Evolutionary conservation across 768 basidiomycete species (phyloP), one percentile per base, ranked within the genome.

Genomic region (Crassisporium funariophilum): DNA sequence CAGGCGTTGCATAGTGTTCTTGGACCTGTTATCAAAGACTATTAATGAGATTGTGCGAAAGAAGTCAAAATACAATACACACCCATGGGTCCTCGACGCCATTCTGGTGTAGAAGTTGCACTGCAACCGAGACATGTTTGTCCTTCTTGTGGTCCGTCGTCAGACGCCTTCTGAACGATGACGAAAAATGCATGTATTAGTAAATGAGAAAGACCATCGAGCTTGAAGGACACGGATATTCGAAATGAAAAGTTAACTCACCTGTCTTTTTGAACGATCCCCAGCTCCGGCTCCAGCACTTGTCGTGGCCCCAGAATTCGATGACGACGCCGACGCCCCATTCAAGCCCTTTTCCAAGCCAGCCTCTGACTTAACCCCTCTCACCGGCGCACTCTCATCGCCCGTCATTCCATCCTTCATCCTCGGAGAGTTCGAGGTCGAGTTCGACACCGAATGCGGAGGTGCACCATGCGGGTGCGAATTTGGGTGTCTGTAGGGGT

Each of bases 71-170:
- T 37, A 23, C 19, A 42, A 11, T n/a, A 39, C 25, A 67, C 73
- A 90, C 88, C 89, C 71, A 91, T 66, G 11, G 89, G 89, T 1
- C 89, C 89, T 52, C 90, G 72, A 44, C 89, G 75, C 89, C 90
- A 92, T 71, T 92, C 89, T 5, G 89, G 89, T 53, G 89, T 92
- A 46, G 88, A 84, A 12, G 90, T 92, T 51, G 88, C 89, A 57
- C 71, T 77, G 68, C 89, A 92, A 23, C 88, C 90, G 23, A 89
- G 73, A 67, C 89, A 92, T 19, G 78, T 86, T 63, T 91, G 89
- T 12, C 80, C 79, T 46, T 86, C 84, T 50, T 72, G 70, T 46
- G 65, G 67, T 44, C 69, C 69, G 41, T 70, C 73, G 10, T 79
- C 79, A 60, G 71, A 68, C 67, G 60, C 62, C 48, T 65, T 62